Conservation (phyloP, 306 rosid species). For the Cercis canadensis region DNA sequence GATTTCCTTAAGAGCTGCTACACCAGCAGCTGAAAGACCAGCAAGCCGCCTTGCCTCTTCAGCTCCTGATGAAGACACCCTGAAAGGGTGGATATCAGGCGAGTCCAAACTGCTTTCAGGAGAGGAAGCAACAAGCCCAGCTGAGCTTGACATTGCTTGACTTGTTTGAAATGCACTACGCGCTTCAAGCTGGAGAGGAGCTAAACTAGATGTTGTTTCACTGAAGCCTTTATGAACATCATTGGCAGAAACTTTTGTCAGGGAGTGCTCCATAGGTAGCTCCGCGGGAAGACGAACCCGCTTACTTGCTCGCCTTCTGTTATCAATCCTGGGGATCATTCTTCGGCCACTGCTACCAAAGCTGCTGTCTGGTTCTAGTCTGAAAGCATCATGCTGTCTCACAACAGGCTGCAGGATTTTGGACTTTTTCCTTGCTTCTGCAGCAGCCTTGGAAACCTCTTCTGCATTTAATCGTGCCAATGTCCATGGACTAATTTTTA, state of each 20-base stretch:
- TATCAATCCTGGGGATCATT: conserved; percentile 69
- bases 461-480: conserved; percentile 92
- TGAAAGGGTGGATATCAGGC: conserved; percentile 88
- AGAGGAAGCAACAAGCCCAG: conserved; percentile 76
- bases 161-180: conserved; percentile 74
- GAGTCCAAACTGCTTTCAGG: conserved; percentile 97
- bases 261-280: conserved; percentile 60
- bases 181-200: conserved; percentile 87
- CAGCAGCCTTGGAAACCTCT: conserved; percentile 94
- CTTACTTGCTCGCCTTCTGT: conserved; percentile 70
- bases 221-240: conserved; percentile 59
- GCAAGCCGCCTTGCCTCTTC: conserved; percentile 73
- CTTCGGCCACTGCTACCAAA: conserved; percentile 77
- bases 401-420: conserved; percentile 87
- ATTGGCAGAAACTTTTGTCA: conserved; percentile 55
- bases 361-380: conserved; percentile 60
- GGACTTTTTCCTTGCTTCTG: conserved; percentile 95
- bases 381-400: conserved; percentile 61
- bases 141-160: conserved; percentile 72
- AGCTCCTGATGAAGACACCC: conserved; percentile 66
- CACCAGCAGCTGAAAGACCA: conserved; percentile 53
- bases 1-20: conserved; percentile 55
- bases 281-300: conserved; percentile 87
- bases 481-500: conserved; percentile 96
- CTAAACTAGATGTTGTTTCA: conserved; percentile 66